Base-by-base conservation (phyloP, 257 asterid species). In the Gynochthodes officinalis region DNA sequence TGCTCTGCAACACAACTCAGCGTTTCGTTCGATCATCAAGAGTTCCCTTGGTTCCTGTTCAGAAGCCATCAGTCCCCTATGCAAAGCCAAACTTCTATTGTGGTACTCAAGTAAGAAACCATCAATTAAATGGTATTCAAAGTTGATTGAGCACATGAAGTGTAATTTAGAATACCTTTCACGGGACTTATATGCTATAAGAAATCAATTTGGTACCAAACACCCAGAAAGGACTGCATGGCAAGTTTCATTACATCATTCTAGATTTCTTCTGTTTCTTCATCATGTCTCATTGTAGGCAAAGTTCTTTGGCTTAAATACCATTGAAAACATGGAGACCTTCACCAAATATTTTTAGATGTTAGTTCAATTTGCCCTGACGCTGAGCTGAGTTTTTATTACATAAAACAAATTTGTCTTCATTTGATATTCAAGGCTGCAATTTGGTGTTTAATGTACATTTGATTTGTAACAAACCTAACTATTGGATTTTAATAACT, bases 1-100 rank as follows among this genome's bases (percentile, higher is more conserved):
- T 92, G 82, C 90, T 95, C 44, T 95, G 98, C 82, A 95, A 95
- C 86, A 92, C 98, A 67, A 95, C 99, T 76, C 99, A 95, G 70
- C 98, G 98, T 76, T 95, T 90, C 81, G 98, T 95, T 42, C 84
- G 98, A 77, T 92, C 98, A 75, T 86, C 96, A 48, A 86, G 84
- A 83, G 88, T 88, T 70, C 89, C 97, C 39, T 84, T 85, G 67
- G 85, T 78, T 76, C 88, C 96, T 65, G 90, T 84, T 82, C 99
- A 89, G 84, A 91, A 90, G 86, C 99, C 98, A 72, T 89, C 98
- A 3, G 87, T 90, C 80, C 97, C 99, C 18, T 84, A 87, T 76
- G 97, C 97, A 73, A 91, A 95, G 81, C 90, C 97, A 74, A 89
- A 84, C 79, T 95, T 95, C 83, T 95, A 90, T 70, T 95, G 98